phyloP scores from a whole-genome alignment of 495 filamentous ascomycete genomes.

The Beverwykella pulmonaria region DNA sequence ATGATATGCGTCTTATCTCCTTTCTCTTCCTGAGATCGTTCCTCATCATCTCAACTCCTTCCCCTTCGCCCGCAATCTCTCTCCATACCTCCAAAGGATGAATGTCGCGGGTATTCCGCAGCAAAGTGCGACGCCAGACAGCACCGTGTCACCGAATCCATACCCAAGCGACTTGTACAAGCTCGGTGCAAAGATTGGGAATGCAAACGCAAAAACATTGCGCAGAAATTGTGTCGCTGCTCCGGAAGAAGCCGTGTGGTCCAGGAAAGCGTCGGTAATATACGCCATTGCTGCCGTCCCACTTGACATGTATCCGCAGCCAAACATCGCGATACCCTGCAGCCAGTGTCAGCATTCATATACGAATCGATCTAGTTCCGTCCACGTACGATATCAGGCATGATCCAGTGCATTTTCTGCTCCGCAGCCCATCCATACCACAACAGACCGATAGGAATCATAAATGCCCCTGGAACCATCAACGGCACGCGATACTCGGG shows the following conservation, averaged over 20 bases:
- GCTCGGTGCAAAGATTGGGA: constrained; percentile 32
- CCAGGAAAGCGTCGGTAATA: constrained; percentile 46
- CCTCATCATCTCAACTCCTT: background rate
- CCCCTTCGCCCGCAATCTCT: constrained; percentile 19
- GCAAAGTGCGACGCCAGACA: constrained; percentile 24
- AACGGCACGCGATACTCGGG: constrained; percentile 46
- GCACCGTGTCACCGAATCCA: constrained; percentile 31
- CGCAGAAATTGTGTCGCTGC: constrained; percentile 41
- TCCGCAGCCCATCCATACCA: constrained; percentile 57
- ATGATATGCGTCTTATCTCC: background rate
- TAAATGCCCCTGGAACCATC: constrained; percentile 39
- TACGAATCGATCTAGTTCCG: constrained; percentile 10
- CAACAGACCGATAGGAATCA: constrained; percentile 54
- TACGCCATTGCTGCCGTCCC: constrained; percentile 45
- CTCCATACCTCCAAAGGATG: constrained; percentile 31
- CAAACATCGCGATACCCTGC: constrained; percentile 14
- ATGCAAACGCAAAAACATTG: constrained; percentile 32
- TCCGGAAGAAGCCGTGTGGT: constrained; percentile 45
- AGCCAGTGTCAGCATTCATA: background rate
- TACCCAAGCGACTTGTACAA: constrained; percentile 28
- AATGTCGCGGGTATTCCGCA: constrained; percentile 24
- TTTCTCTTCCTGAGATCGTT: background rate
- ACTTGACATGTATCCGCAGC: constrained; percentile 15
- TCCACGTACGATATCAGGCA: constrained; percentile 44
- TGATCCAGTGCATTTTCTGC: constrained; percentile 51